Conservation (phyloP, 495 filamentous ascomycete species). For the Xylaria telfairii region DNA sequence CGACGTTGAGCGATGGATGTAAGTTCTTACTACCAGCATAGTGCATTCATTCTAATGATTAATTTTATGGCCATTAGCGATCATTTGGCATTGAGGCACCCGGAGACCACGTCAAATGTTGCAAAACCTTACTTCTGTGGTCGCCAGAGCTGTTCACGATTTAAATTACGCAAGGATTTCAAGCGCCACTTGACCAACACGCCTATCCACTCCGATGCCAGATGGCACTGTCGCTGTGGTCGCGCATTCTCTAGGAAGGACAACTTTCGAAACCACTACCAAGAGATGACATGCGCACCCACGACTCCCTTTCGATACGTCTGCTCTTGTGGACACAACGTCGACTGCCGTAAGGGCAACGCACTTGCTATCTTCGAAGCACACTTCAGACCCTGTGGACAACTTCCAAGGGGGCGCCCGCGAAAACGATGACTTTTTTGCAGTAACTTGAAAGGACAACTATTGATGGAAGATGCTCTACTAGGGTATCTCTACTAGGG, state of each 20-base stretch:
- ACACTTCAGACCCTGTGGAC: not conserved
- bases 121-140: not conserved
- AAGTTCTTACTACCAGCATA: not conserved
- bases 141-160: not conserved
- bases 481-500: not conserved
- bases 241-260: not conserved
- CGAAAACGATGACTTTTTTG: not conserved
- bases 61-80: not conserved
- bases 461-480: not conserved
- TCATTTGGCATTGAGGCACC: not conserved
- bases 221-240: conserved; percentile 1
- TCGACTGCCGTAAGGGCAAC: not conserved
- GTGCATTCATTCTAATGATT: not conserved
- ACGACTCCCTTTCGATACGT: not conserved
- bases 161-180: not conserved
- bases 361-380: not conserved
- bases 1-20: conserved; percentile 1
- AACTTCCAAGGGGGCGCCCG: not conserved
- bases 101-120: not conserved
- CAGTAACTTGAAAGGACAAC: not conserved
- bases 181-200: not conserved
- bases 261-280: not conserved
- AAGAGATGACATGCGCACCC: not conserved
- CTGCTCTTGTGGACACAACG: not conserved
- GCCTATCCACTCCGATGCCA: not conserved